Evolutionary conservation across 208 protist species (phyloP), one percentile per base, ranked within the genome.

Genomic region (Leishmania major): DNA sequence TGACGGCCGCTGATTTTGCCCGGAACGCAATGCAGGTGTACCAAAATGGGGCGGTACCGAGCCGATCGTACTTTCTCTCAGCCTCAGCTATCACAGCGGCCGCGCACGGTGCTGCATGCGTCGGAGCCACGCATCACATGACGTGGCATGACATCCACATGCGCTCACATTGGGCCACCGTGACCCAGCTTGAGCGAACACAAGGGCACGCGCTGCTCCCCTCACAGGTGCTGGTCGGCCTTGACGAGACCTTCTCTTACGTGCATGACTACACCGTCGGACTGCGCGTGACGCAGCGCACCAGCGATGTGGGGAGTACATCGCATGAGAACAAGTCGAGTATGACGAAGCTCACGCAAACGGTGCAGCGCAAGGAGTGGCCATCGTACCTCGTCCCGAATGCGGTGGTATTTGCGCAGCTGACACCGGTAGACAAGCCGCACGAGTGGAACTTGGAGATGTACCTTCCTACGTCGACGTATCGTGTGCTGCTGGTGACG

Each of bases 231-330:
- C 80, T 90, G 37, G 83, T 93, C 17, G 94, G 94, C 2, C 81
- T 97, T 0, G 92, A 87, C 47, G 79, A 86, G 35, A 95, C 94
- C 19, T 94, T 94, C 83, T 94, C 88, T 31, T 96, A 95, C 79
- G 83, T 95, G 6, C 87, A 94, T 31, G 87, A 80, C 62, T 97
- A 93, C 87, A 87, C 88, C 15, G 81, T 91, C 17, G 93, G 89
- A 2, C 81, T 90, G 45, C 45, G 76, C 19, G 57, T 70, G n/a
- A 2, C 73, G 22, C 76, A 10, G 8, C 60, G 43, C 13, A n/a
- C 22, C 19, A 28, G 60, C 28, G 25, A 3, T 37, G 35, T 2
- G 25, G 11, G 1, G 43, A 51, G 22, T 57, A 8, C 8, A 28
- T n/a, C 11, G 43, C 62, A 60, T 43, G 55, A 2, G 31, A 69